Conservation (phyloP, 192 early-diverging fungal genomes). For the Dimargaris verticillata region DNA sequence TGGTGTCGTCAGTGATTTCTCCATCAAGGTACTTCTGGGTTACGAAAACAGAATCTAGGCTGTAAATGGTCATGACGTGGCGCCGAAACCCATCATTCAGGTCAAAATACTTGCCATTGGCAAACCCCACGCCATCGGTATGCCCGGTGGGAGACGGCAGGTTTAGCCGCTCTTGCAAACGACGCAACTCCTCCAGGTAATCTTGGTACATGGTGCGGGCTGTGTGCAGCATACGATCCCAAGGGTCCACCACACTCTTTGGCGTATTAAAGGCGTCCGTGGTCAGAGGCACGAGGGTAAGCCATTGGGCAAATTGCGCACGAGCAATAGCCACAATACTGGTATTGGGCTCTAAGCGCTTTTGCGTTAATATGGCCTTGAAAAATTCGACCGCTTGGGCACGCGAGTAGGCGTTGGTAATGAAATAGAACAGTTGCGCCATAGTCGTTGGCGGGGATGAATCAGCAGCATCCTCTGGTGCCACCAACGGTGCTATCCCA, state of each 20-base stretch:
- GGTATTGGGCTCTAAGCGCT: constrained; percentile 15
- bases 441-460: constrained; percentile 14
- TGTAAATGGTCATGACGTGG: constrained; percentile 30
- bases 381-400: constrained; percentile 10
- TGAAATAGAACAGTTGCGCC: constrained; percentile 21
- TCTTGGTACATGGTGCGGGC: constrained; percentile 5
- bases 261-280: constrained; percentile 5
- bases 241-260: constrained; percentile 10
- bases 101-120: constrained; percentile 63
- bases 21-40: constrained; percentile 29
- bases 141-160: constrained; percentile 6
- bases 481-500: constrained; percentile 58
- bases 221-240: no score
- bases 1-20: constrained; percentile 28
- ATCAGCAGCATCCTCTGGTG: constrained; percentile 11
- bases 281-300: background rate
- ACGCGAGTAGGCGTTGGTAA: constrained; percentile 2
- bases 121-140: constrained; percentile 39
- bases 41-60: constrained; percentile 32
- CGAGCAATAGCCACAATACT: constrained; percentile 12
- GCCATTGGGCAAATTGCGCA: background rate
- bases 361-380: constrained; percentile 18
- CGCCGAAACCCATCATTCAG: constrained; percentile 43
- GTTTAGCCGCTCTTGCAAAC: constrained; percentile 14
- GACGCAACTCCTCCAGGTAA: constrained; percentile 7